These are phyloP conservation scores for Uronychia binucleata DNA, from an alignment of 73 alveolate species.

Conservation along the genomic window DNA sequence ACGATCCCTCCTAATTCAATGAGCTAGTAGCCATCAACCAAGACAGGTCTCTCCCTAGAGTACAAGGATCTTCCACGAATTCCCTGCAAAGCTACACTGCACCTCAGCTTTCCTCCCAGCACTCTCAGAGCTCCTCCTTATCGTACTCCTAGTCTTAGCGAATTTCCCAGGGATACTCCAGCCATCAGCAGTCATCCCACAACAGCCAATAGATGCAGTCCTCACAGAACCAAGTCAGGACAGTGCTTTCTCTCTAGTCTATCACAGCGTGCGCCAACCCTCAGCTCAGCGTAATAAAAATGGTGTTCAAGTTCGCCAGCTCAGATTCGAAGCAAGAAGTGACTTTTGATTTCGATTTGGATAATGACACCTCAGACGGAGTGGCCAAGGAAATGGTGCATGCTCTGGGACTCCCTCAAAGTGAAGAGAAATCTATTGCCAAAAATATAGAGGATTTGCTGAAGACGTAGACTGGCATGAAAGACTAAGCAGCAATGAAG, in stretches of 20 bases:
- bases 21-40: too few species aligned
- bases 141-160: background rate
- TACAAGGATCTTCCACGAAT: too few species aligned
- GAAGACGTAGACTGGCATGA: background rate
- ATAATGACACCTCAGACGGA: constrained; percentile 33
- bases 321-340: constrained; percentile 11
- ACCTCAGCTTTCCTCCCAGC: too few species aligned
- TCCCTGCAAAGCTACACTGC: too few species aligned
- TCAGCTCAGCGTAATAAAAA: background rate
- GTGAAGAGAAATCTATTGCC: background rate
- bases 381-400: constrained; percentile 49
- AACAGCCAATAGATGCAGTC: background rate
- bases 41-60: too few species aligned
- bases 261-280: background rate
- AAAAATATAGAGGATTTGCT: background rate
- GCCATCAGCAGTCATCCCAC: background rate
- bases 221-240: background rate
- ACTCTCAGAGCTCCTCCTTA: background rate
- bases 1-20: too few species aligned
- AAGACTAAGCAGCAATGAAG: background rate
- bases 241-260: background rate
- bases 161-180: background rate
- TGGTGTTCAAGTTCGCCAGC: background rate
- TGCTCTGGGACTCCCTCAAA: background rate
- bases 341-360: constrained; percentile 22